Evolutionary conservation across 2,329 filamentous ascomycete genomes (phyloP).

Genomic region (Byssoonygena ceratinophila): DNA sequence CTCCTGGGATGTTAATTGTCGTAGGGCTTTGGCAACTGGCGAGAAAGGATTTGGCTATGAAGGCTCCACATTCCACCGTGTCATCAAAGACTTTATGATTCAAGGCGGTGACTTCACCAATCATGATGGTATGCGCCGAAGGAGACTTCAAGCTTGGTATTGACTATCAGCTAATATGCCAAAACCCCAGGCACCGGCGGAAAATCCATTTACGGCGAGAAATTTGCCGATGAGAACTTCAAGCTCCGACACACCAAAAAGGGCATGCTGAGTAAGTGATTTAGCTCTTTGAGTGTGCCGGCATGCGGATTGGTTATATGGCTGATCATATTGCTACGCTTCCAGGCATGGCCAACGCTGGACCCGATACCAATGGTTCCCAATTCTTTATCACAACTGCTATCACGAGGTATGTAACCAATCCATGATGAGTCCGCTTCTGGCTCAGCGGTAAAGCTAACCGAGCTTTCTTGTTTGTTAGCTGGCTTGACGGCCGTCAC

Average conservation of each 20-base stretch:
- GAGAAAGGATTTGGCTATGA: constrained; percentile 59
- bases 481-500: constrained; percentile 53
- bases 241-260: constrained; percentile 58
- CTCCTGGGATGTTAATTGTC: neutral
- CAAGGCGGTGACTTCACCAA: constrained; percentile 59
- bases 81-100: constrained; percentile 62
- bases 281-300: neutral
- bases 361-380: constrained; percentile 54
- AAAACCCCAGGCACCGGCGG: constrained; percentile 47
- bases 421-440: neutral
- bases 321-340: constrained; percentile 3
- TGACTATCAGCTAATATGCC: neutral
- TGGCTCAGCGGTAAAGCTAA: neutral
- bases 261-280: constrained; percentile 48
- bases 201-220: constrained; percentile 57
- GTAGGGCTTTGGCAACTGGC: constrained; percentile 50
- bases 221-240: constrained; percentile 62
- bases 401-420: constrained; percentile 40
- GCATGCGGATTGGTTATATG: neutral
- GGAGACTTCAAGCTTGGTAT: neutral
- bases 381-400: constrained; percentile 60
- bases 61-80: constrained; percentile 57
- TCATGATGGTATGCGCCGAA: constrained; percentile 42
- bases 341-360: constrained; percentile 54
- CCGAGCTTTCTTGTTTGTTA: constrained; percentile 16